Conservation (phyloP, 1,284 basidiomycete species). For the Pholiota adiposa region DNA sequence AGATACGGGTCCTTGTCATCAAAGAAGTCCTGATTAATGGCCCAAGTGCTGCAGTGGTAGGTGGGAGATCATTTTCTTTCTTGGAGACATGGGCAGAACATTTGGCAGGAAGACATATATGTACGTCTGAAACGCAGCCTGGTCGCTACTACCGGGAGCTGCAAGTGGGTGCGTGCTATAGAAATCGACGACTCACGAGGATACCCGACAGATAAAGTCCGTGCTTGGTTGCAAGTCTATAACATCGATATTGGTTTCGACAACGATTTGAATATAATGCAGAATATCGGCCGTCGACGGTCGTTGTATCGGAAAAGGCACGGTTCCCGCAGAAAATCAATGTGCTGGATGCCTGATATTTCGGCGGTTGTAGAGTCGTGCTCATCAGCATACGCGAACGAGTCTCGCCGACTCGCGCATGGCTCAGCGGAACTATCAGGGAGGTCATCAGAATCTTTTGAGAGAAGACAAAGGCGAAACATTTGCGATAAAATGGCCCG, state of each 20-base stretch:
- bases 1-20: not conserved
- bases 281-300: not conserved
- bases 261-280: not conserved
- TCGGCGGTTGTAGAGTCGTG: not conserved
- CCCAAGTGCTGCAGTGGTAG: not conserved
- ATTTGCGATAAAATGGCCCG: not conserved
- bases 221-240: not conserved
- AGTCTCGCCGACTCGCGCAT: not conserved
- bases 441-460: not conserved
- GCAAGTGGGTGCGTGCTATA: not conserved
- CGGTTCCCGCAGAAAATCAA: not conserved
- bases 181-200: too few species aligned
- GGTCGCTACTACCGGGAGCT: not conserved
- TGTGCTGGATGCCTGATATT: not conserved
- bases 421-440: not conserved
- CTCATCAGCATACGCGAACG: not conserved
- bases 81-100: not conserved
- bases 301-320: not conserved
- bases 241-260: not conserved
- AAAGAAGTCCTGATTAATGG: not conserved
- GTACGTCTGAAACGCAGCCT: conserved; percentile 5
- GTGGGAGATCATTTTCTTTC: conserved; percentile 2
- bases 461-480: not conserved
- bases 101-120: conserved; percentile 4
- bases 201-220: not conserved